Percentiles rank a stretch among this genome's conserved stretches.
These are phyloP conservation scores for Amanita muscaria DNA, from an alignment of 768 basidiomycete genomes.

Conservation along the genomic window DNA sequence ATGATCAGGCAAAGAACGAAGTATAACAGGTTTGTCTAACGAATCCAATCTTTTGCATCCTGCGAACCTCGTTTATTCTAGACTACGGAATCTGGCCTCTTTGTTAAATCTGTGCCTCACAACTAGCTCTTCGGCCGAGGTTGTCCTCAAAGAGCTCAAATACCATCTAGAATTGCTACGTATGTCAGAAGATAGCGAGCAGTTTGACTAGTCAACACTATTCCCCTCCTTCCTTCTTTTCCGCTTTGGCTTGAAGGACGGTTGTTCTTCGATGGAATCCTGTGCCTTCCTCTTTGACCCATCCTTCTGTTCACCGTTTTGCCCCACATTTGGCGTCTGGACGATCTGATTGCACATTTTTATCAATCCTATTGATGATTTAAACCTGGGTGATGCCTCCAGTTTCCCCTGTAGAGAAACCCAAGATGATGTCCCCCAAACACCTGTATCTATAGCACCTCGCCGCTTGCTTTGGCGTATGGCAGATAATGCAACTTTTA, in stretches of 20 bases:
- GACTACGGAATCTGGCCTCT: constrained; percentile 19
- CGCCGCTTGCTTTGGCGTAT: constrained; percentile 58
- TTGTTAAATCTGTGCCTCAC: constrained; percentile 20
- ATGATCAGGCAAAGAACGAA: constrained; percentile 41
- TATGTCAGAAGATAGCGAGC: neutral
- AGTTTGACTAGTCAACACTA: neutral
- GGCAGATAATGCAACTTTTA: constrained; percentile 59
- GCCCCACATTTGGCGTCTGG: constrained; percentile 14
- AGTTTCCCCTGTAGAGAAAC: constrained; percentile 38
- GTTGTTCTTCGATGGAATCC: neutral
- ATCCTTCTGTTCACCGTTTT: constrained; percentile 9
- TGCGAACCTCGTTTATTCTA: neutral
- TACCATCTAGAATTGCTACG: constrained; percentile 16
- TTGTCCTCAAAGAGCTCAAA: constrained; percentile 16
- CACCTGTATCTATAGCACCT: constrained; percentile 22
- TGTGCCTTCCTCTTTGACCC: constrained; percentile 19
- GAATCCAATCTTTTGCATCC: neutral
- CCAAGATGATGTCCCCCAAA: constrained; percentile 62
- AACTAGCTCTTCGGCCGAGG: constrained; percentile 10
- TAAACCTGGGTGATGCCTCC: constrained; percentile 46
- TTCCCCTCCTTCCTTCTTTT: constrained; percentile 21
- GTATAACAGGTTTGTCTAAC: constrained; percentile 37
- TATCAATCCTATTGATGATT: constrained; percentile 50
- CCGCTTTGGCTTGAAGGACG: constrained; percentile 12
- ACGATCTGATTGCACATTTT: constrained; percentile 59